Evolutionary conservation across 805 yeast species (phyloP).

Genomic region (Candida lessepsii): DNA sequence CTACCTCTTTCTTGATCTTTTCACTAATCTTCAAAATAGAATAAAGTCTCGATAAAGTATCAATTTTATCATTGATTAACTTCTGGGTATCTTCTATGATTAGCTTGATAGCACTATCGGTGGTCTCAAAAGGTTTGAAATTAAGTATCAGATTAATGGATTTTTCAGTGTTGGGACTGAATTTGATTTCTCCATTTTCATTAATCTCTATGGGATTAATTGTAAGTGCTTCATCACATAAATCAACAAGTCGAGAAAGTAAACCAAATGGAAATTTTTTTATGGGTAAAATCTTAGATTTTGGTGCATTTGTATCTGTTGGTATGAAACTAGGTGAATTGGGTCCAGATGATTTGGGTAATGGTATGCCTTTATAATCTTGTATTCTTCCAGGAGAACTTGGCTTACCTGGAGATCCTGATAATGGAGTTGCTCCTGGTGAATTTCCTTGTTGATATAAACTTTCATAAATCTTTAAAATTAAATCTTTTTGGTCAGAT

Average conservation of each 20-base stretch:
- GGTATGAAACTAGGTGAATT: constrained; percentile 5
- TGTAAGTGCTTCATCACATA: constrained; percentile 71
- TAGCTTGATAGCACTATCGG: constrained; percentile 62
- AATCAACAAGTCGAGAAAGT: constrained; percentile 53
- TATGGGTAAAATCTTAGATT: constrained; percentile 8
- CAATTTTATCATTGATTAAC: constrained; percentile 63
- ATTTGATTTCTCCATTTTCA: constrained; percentile 31
- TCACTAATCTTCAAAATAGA: constrained; percentile 74
- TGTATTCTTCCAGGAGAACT: constrained; percentile 21
- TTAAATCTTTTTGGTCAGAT: constrained; percentile 61
- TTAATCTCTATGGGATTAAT: constrained; percentile 53
- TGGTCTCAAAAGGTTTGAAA: constrained; percentile 49
- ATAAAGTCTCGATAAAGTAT: constrained; percentile 65
- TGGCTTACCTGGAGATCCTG: constrained; percentile 12
- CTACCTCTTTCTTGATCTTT: constrained; percentile 76
- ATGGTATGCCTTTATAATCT: constrained; percentile 60
- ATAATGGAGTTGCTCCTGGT: constrained; percentile 5
- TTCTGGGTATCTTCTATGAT: constrained; percentile 67
- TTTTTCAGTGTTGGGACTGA: constrained; percentile 60
- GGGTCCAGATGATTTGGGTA: constrained; percentile 29
- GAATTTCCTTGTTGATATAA: constrained; percentile 22
- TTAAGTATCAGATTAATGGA: constrained; percentile 49
- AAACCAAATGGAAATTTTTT: constrained; percentile 63
- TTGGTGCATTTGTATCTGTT: constrained; percentile 14
- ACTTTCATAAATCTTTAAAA: constrained; percentile 45